Evolutionary conservation across 257 asterid genomes (phyloP).

Genomic region (Solanum tacnaense): DNA sequence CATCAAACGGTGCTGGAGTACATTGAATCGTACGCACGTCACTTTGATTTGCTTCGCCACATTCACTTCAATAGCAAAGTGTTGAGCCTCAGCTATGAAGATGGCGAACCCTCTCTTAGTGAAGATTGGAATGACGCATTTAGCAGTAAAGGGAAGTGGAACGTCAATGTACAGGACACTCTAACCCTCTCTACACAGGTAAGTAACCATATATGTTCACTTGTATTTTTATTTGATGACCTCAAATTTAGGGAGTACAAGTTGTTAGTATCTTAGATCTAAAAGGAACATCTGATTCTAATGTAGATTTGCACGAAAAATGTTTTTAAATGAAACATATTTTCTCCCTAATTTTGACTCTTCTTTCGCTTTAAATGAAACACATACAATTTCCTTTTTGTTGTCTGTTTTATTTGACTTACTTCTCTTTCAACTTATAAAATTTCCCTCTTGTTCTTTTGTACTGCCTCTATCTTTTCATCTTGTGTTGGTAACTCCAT

Average conservation of each 20-base stretch:
- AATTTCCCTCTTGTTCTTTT: not conserved
- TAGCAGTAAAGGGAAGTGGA: conserved; percentile 23
- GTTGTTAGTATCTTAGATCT: too few relatives aligned
- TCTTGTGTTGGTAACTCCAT: not conserved
- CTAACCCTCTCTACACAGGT: conserved; percentile 7
- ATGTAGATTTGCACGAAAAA: too few relatives aligned
- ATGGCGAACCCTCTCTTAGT: too few relatives aligned
- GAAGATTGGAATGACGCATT: conserved; percentile 17
- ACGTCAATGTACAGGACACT: conserved; percentile 13
- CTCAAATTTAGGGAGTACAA: not conserved
- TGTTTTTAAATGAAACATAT: not conserved
- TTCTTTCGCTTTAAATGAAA: not conserved
- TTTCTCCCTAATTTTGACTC: not conserved
- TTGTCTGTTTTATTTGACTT: not conserved
- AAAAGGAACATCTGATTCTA: too few relatives aligned
- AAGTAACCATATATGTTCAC: not conserved
- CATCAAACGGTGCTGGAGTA: conserved; percentile 16
- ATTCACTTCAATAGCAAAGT: conserved; percentile 29
- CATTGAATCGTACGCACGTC: conserved; percentile 26
- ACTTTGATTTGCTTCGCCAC: conserved; percentile 18
- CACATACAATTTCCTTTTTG: not conserved
- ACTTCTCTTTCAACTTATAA: not conserved
- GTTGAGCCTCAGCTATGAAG: conserved; percentile 16
- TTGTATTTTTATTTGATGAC: not conserved
- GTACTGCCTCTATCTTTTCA: not conserved